Percentiles rank a stretch among this genome's conserved stretches.
These are phyloP conservation scores for Macrophomina phaseolina DNA, from an alignment of 2,329 filamentous ascomycete species.

Conservation along the genomic window DNA sequence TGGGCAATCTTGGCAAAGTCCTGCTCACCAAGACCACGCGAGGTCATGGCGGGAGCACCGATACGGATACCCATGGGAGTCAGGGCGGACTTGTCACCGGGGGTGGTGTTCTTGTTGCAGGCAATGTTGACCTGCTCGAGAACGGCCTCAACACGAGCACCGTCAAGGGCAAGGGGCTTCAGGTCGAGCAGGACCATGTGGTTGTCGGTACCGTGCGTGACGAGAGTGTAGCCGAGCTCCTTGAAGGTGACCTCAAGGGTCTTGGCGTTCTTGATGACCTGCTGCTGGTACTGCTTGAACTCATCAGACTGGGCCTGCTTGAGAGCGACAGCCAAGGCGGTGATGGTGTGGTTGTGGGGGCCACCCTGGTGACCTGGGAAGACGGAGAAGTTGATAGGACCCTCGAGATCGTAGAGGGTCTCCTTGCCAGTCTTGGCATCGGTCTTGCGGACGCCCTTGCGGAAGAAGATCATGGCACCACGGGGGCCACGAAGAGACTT, in stretches of 20 bases:
- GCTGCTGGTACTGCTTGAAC: constrained; percentile 90
- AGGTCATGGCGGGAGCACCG: constrained; percentile 97
- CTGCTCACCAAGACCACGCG: constrained; percentile 84
- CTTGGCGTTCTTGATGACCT: constrained; percentile 89
- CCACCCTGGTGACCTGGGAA: constrained; percentile 98
- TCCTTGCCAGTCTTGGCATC: constrained; percentile 87
- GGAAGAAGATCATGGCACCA: constrained; percentile 98
- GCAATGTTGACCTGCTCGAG: constrained; percentile 93
- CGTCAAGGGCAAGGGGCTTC: constrained; percentile 86
- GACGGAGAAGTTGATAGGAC: constrained; percentile 92
- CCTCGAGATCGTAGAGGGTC: constrained; percentile 87
- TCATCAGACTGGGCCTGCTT: constrained; percentile 90
- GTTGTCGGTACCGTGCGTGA: constrained; percentile 95
- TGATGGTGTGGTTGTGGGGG: constrained; percentile 99
- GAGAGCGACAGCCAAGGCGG: constrained; percentile 88
- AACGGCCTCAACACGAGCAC: constrained; percentile 85
- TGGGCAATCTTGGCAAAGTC: constrained; percentile 81
- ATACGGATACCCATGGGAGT: constrained; percentile 92
- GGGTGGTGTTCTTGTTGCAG: constrained; percentile 99
- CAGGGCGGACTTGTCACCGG: constrained; percentile 90
- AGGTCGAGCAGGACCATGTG: constrained; percentile 93
- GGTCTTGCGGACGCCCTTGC: constrained; percentile 83
- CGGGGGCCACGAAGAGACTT: constrained; percentile 95
- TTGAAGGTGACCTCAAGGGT: constrained; percentile 75
- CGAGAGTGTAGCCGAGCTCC: constrained; percentile 79